phyloP scores from a whole-genome alignment of 2,329 filamentous ascomycete genomes.

The Leptosphaerulina australis region DNA sequence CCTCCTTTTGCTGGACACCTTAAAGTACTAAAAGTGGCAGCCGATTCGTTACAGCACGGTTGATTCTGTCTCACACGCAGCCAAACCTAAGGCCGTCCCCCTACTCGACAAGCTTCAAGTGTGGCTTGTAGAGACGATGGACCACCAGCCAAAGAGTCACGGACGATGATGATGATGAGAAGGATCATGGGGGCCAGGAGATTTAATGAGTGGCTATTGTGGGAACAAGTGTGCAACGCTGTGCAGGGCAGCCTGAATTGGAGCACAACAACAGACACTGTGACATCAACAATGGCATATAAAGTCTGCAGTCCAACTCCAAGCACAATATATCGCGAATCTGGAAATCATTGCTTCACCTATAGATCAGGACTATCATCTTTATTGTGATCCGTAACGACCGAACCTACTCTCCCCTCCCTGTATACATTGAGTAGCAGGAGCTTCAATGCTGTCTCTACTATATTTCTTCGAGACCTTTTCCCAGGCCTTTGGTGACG shows the following conservation, averaged over 20 bases:
- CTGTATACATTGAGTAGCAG: background rate
- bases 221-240: background rate
- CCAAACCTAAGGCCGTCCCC: conserved; percentile 4
- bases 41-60: background rate
- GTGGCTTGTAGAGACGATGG: conserved; percentile 13
- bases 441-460: background rate
- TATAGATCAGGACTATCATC: background rate
- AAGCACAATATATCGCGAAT: background rate
- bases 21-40: background rate
- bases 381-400: background rate
- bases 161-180: conserved; percentile 7
- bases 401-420: background rate
- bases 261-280: background rate
- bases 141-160: conserved; percentile 3
- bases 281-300: conserved; percentile 3
- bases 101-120: conserved; percentile 14
- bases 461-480: background rate
- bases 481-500: background rate
- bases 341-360: background rate
- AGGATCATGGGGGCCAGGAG: conserved; percentile 10
- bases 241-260: conserved; percentile 8
- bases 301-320: conserved; percentile 5
- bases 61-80: conserved; percentile 4
- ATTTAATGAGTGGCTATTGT: conserved; percentile 10
- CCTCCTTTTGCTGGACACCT: conserved; percentile 5